phyloP scores from a whole-genome alignment of 2,329 filamentous ascomycete species.

The Microcera coccophila region DNA sequence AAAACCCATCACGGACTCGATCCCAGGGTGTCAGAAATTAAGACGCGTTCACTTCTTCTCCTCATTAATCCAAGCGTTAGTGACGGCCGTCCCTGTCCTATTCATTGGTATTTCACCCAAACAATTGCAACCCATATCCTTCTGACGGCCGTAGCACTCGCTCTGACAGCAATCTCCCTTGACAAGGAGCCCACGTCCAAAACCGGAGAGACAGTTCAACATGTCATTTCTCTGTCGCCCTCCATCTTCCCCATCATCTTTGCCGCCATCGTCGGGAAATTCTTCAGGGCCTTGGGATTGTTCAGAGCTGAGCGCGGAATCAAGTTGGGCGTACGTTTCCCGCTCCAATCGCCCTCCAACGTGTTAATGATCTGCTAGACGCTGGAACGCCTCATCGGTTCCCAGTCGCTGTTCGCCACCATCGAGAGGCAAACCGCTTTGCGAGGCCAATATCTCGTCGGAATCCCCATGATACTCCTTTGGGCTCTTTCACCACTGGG shows the following conservation, averaged over 20 bases:
- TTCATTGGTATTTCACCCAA: background rate
- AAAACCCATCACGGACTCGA: background rate
- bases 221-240: slow-evolving; percentile 1
- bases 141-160: background rate
- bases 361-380: background rate
- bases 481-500: slow-evolving; percentile 5
- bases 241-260: slow-evolving; percentile 6
- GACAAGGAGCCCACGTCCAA: background rate
- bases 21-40: background rate
- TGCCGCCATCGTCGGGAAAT: slow-evolving; percentile 3
- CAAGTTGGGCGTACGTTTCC: background rate
- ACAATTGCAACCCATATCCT: background rate
- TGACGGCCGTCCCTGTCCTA: background rate
- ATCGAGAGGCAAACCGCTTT: background rate
- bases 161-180: background rate
- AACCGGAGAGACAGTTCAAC: background rate
- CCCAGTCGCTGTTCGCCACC: background rate
- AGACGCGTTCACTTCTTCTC: background rate
- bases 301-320: slow-evolving; percentile 6
- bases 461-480: slow-evolving; percentile 2
- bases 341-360: background rate
- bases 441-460: slow-evolving; percentile 3
- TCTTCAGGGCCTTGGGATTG: slow-evolving; percentile 3
- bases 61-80: background rate
- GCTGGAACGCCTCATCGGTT: background rate